Base-by-base conservation (phyloP, 371 early-diverging fungal genomes). In the Mortierella sp. region DNA sequence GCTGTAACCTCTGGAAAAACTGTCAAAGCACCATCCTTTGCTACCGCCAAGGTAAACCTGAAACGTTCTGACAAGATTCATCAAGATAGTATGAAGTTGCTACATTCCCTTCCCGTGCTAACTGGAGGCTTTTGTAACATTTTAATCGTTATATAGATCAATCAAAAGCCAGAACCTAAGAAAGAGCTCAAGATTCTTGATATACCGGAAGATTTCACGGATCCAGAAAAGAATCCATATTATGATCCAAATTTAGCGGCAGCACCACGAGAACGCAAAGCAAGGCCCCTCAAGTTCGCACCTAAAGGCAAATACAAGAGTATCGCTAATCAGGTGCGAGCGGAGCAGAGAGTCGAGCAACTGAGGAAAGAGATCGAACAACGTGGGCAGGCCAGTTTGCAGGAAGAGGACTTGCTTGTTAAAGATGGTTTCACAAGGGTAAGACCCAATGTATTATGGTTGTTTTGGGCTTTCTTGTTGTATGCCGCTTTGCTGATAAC, bases 281-380 rank as follows among this genome's bases (percentile, higher is more conserved):
- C 88, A 6, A 83, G 93, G 66, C 84, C 83, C 55, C 85, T 97
- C 58, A 89, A 91, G 68, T 97, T 98, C 88, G 90, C 93, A 20
- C 89, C 88, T 52, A 93, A 91, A 30, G 97, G 97, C 4, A 93
- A 93, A 77, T 97, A 85, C 75, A 87, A 96, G 54, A 89, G 93
- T 49, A 86, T 92, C 67, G 98, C 94, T 0, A 92, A 96, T 55
- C 90, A 94, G 71, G 86, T 94, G 75, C 87, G 98, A 64, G 89
- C 93, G 6, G 91, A 94, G 73, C 86, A 87, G 68, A 69, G 81
- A 52, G 64, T 97, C 51, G 97, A 97, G 74, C 90, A 93, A 72
- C 83, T 98, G 37, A 95, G 95, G 72, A 86, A 89, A 37, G 92
- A 96, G 59, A 96, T 97, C 80, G 94, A 93, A 0, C 94, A 93